Conservation (phyloP, 1,139 yeast genomes). For the Suhomyces chickasaworum region DNA sequence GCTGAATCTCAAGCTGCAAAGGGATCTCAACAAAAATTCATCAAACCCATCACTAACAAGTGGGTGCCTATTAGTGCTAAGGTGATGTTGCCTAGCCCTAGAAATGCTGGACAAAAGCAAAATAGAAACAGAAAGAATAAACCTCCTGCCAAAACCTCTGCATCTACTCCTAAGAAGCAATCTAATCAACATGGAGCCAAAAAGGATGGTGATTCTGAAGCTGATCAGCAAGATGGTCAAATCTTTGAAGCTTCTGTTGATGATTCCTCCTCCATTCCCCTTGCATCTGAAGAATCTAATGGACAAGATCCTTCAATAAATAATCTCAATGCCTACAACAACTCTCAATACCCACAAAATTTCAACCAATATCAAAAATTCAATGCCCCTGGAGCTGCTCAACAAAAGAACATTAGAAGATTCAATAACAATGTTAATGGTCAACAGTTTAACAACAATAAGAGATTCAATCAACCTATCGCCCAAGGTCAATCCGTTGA, state of each 20-base stretch:
- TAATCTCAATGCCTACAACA: constrained; percentile 6
- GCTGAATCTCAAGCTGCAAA: constrained; percentile 30
- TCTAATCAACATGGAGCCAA: constrained; percentile 8
- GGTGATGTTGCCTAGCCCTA: constrained; percentile 52
- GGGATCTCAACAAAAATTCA: constrained; percentile 48
- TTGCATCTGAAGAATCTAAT: constrained; percentile 14
- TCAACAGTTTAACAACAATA: constrained; percentile 21
- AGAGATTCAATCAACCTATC: constrained; percentile 20
- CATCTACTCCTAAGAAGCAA: constrained; percentile 15
- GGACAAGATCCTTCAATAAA: constrained; percentile 10
- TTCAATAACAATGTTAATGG: constrained; percentile 16
- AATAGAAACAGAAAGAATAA: constrained; percentile 40
- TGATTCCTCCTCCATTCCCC: constrained; percentile 2
- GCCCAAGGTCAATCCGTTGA: constrained; percentile 21
- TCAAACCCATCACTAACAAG: constrained; percentile 68
- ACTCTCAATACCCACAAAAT: constrained; percentile 13
- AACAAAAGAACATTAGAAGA: constrained; percentile 27
- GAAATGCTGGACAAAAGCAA: constrained; percentile 31
- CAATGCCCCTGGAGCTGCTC: constrained; percentile 10
- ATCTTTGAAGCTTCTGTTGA: background rate
- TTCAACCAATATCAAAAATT: constrained; percentile 19
- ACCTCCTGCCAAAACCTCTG: constrained; percentile 19
- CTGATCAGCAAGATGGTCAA: constrained; percentile 2
- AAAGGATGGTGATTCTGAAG: constrained; percentile 12
- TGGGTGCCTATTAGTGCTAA: constrained; percentile 90